Evolutionary conservation across 2,329 filamentous ascomycete genomes (phyloP).

Genomic region (Biscogniauxia mediterranea): DNA sequence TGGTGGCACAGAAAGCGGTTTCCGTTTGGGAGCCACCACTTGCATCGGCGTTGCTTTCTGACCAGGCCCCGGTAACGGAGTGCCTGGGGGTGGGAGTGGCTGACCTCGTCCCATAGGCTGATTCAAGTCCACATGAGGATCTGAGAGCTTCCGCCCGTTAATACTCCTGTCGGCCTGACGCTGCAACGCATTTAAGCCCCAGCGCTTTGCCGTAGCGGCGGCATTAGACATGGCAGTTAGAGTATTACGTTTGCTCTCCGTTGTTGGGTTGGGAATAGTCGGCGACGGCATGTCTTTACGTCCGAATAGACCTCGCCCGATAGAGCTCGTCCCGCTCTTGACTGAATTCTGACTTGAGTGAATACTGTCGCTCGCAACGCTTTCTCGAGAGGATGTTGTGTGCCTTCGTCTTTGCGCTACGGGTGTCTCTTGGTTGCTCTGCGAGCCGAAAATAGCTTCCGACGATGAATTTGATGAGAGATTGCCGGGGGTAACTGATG

Average conservation of each 20-base stretch:
- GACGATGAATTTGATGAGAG: conserved; percentile 25
- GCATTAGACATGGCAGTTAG: conserved; percentile 32
- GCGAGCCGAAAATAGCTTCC: conserved; percentile 21
- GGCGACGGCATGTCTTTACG: conserved; percentile 28
- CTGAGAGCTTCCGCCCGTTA: conserved; percentile 31
- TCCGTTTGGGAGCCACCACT: conserved; percentile 28
- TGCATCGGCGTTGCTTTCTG: conserved; percentile 29
- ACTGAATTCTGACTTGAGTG: conserved; percentile 27
- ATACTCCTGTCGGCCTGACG: conserved; percentile 28
- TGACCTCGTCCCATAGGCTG: conserved; percentile 36
- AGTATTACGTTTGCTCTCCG: conserved; percentile 30
- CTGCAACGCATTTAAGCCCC: conserved; percentile 34
- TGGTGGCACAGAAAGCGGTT: conserved; percentile 26
- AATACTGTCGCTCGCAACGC: conserved; percentile 19
- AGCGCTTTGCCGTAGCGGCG: conserved; percentile 34
- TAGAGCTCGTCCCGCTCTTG: conserved; percentile 29
- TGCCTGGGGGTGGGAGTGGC: conserved; percentile 33
- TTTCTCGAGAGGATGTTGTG: conserved; percentile 31
- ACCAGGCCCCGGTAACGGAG: conserved; percentile 31
- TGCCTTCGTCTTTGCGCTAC: conserved; percentile 26
- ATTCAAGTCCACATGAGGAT: conserved; percentile 32
- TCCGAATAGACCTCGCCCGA: conserved; percentile 27
- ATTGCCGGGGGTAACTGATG: conserved; percentile 13
- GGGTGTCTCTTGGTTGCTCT: conserved; percentile 21
- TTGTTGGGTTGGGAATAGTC: conserved; percentile 18